Base-by-base conservation (phyloP, 148 eudicot genomes). In the Camellia lanceoleosa region DNA sequence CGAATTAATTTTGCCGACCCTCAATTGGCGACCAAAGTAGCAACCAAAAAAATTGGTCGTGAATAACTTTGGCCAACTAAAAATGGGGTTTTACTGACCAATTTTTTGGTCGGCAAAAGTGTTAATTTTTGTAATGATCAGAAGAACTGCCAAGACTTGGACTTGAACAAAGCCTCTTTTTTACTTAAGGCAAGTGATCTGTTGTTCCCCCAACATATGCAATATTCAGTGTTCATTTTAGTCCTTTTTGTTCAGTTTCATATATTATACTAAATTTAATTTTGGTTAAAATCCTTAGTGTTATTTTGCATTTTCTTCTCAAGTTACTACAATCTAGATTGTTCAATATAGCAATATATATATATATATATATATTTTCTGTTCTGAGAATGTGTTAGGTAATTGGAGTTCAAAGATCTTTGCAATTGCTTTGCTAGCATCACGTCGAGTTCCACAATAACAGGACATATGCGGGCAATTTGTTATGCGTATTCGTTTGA, bases 391-490 rank as follows among this genome's bases (percentile, higher is more conserved):
- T 84, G 98, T 94, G 23, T 79, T 97, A 81, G 99, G 99, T 16
- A 94, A 79, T 60, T 97, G 99, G 99, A 97, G 99, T 73, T 97
- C 99, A 63, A 97, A 97, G 88, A 82, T 97, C 71, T 97, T 97
- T 78, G 99, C 93, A 71, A 82, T 97, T 81, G 99, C 99, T 46
- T 91, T 97, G 83, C 87, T 97, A 75, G 98, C 99, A 56, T 97
- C 99, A 14, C 97, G 99, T 18, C 99, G 94, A 87, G 99, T 86
- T 97, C 99, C 74, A 97, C 99, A 56, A 97, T 97, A 83, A 97
- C 99, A 3, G 99, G 99, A 97, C 99, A 3, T 97, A 97, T 85
- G 99, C 99, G 99, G 99, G 52, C 99, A 97, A 86, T 97, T 91
- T 84, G 95, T 97, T 72, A 97, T 97, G 99, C 99, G 94, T 97